These are phyloP conservation scores for Penicillium riverlandense DNA, from an alignment of 495 filamentous ascomycete genomes.

Conservation along the genomic window DNA sequence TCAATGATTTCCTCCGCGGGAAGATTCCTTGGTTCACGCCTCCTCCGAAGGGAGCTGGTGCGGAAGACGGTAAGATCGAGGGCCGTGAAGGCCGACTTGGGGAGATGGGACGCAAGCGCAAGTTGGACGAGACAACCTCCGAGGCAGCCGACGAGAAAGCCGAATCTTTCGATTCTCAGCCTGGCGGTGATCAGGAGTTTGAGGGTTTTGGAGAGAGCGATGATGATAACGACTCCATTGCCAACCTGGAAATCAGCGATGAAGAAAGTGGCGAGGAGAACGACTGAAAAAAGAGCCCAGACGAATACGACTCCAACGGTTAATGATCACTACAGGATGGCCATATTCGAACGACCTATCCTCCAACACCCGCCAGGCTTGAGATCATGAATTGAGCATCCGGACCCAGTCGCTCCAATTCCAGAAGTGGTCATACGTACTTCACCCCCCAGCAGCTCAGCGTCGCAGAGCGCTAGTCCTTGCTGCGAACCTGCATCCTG, in stretches of 20 bases:
- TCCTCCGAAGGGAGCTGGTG: slow-evolving; percentile 55
- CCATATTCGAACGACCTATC: too few species aligned
- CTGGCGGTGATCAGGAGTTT: slow-evolving; percentile 27
- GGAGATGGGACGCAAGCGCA: slow-evolving; percentile 55
- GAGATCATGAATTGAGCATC: too few species aligned
- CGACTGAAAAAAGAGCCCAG: slow-evolving; percentile 17
- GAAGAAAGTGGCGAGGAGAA: slow-evolving; percentile 37
- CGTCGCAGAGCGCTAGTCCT: background rate
- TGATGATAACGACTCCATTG: slow-evolving; percentile 33
- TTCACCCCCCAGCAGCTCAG: background rate
- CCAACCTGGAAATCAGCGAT: slow-evolving; percentile 37
- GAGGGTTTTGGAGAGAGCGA: slow-evolving; percentile 30
- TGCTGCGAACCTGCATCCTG: too few species aligned
- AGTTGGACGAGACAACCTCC: slow-evolving; percentile 34
- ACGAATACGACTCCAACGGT: too few species aligned
- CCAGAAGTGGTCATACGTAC: too few species aligned
- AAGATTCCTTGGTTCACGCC: slow-evolving; percentile 95
- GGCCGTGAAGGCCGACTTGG: slow-evolving; percentile 53
- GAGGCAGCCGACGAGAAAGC: slow-evolving; percentile 20
- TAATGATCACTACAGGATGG: too few species aligned
- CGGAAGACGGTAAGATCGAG: slow-evolving; percentile 47
- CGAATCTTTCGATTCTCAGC: slow-evolving; percentile 17
- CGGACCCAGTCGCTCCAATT: too few species aligned
- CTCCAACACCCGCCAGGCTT: too few species aligned
- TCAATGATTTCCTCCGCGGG: slow-evolving; percentile 91